phyloP scores from a whole-genome alignment of 495 filamentous ascomycete species.

The Penicillium alfredii region DNA sequence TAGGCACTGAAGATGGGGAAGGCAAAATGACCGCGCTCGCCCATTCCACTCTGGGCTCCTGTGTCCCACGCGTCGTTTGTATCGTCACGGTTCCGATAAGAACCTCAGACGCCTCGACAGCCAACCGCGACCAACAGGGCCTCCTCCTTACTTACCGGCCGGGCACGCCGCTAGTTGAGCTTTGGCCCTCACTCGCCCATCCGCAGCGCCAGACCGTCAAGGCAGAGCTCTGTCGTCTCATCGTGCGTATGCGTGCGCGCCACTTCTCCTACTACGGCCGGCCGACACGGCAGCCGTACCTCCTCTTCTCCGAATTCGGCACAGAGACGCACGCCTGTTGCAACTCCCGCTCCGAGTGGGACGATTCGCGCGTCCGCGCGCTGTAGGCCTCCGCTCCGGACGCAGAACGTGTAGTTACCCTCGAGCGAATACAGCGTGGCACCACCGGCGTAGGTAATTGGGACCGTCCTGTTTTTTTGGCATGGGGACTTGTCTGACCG shows the following conservation, averaged over 20 bases:
- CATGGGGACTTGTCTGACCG: constrained; percentile 7
- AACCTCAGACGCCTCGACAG: not conserved
- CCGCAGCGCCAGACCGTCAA: constrained; percentile 8
- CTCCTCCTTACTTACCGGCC: constrained; percentile 8
- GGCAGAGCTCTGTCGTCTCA: constrained; percentile 9
- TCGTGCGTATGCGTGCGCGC: constrained; percentile 7
- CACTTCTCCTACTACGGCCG: constrained; percentile 11
- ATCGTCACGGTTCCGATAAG: constrained; percentile 8
- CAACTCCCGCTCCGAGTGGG: constrained; percentile 9
- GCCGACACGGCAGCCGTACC: constrained; percentile 9
- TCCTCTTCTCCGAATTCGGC: constrained; percentile 10
- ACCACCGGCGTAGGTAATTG: constrained; percentile 4
- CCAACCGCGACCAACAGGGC: constrained; percentile 8
- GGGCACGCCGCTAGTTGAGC: constrained; percentile 11
- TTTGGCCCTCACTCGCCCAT: constrained; percentile 10
- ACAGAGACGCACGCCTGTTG: constrained; percentile 6
- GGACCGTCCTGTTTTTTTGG: constrained; percentile 6
- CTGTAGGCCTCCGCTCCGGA: constrained; percentile 4
- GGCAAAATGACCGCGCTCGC: constrained; percentile 8
- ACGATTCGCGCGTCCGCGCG: constrained; percentile 10
- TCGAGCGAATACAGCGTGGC: constrained; percentile 9
- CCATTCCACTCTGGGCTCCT: constrained; percentile 8
- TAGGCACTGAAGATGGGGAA: constrained; percentile 8
- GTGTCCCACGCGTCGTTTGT: constrained; percentile 9
- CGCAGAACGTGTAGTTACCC: constrained; percentile 4